A percentile compares a stretch with the other conserved stretches of the same genome.
Evolutionary conservation across 352 stramenopile genomes (phyloP).

Genomic region (Phytophthora rubi): DNA sequence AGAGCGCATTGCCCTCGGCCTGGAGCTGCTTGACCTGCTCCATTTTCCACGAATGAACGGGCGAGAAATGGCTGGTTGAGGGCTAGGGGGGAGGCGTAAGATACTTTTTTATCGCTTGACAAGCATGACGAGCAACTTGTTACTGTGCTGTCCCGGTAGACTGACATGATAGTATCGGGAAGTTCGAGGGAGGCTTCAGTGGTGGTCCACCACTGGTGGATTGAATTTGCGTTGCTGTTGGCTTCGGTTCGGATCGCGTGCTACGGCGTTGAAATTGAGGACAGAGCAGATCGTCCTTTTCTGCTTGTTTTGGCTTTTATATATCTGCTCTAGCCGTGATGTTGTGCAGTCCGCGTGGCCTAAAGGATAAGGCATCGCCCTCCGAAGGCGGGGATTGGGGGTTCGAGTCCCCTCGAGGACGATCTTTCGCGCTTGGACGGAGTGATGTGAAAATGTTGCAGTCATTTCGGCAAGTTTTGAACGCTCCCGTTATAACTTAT

Average conservation of each 20-base stretch:
- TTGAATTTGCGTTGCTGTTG: neutral
- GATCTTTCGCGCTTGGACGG: neutral
- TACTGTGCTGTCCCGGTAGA: neutral
- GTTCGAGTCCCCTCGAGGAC: slow-evolving; percentile 35
- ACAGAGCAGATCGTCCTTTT: neutral
- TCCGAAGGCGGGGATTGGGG: slow-evolving; percentile 36
- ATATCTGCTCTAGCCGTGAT: slow-evolving; percentile 2
- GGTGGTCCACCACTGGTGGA: too few species aligned
- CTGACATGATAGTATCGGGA: neutral
- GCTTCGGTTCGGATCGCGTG: neutral
- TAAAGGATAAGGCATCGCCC: slow-evolving; percentile 34
- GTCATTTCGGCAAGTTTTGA: too few species aligned
- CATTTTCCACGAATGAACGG: slow-evolving; percentile 29
- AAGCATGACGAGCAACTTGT: slow-evolving; percentile 1
- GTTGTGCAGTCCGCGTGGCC: slow-evolving; percentile 21
- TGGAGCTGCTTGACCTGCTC: slow-evolving; percentile 48
- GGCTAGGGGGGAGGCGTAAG: slow-evolving; percentile 6
- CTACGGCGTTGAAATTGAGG: neutral
- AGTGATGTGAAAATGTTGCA: neutral
- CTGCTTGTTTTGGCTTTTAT: slow-evolving; percentile 5
- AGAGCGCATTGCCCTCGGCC: slow-evolving; percentile 56
- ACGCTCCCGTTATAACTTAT: too few species aligned
- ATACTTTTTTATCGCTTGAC: slow-evolving; percentile 16
- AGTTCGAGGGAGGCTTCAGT: neutral
- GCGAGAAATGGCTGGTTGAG: neutral